phyloP scores from a whole-genome alignment of 345 rosid genomes.

The Eucalyptus pumila region DNA sequence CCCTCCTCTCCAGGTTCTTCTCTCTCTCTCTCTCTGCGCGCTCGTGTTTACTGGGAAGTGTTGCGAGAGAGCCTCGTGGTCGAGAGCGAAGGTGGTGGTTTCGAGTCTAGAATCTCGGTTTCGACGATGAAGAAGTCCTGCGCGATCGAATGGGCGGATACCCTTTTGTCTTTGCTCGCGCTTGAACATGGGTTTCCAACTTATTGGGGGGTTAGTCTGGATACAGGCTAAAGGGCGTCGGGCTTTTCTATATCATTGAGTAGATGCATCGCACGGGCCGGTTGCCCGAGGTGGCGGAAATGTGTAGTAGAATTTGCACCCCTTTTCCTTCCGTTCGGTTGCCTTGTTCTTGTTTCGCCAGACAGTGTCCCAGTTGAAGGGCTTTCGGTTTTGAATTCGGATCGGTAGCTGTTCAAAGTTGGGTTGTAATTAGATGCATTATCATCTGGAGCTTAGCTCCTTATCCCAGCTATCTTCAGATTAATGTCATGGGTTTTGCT shows the following conservation, averaged over 20 bases:
- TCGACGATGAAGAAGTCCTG: not conserved
- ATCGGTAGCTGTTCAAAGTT: not conserved
- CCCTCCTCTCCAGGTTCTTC: conserved; percentile 92
- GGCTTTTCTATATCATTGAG: not conserved
- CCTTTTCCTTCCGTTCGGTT: not conserved
- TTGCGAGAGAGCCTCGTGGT: not conserved
- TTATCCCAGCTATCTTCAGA: not conserved
- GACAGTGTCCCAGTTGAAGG: not conserved
- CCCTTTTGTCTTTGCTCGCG: not conserved
- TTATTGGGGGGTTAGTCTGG: not conserved
- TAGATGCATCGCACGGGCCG: not conserved
- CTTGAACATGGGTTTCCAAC: not conserved
- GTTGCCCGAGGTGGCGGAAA: not conserved
- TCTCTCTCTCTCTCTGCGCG: not conserved
- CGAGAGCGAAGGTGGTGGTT: not conserved
- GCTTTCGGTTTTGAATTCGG: not conserved
- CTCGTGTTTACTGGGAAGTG: not conserved
- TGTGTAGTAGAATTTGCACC: not conserved
- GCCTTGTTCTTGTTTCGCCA: not conserved
- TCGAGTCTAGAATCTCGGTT: not conserved
- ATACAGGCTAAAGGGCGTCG: not conserved
- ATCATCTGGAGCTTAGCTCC: not conserved
- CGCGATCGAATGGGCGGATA: not conserved
- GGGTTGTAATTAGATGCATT: not conserved
- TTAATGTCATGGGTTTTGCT: not conserved